Conservation (phyloP, 177 flowering plant species). For the Tripterygium wilfordii region DNA sequence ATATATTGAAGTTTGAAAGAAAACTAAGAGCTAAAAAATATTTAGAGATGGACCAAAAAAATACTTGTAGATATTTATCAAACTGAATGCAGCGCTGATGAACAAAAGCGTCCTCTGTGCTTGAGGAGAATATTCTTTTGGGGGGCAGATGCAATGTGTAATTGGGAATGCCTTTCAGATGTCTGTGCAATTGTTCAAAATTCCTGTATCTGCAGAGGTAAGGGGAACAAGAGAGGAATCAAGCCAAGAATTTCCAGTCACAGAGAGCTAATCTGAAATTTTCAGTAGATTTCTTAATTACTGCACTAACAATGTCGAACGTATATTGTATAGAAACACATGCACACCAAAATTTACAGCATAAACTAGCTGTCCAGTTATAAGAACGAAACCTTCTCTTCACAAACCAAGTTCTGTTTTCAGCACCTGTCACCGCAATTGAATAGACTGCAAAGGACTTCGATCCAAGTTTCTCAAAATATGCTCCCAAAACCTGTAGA, state of each 20-base stretch:
- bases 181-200: constrained; percentile 92
- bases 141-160: constrained; percentile 94
- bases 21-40: background rate
- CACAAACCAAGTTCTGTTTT: constrained; percentile 82
- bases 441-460: constrained; percentile 97
- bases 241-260: too few species aligned
- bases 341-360: too few species aligned
- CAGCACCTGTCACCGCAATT: constrained; percentile 83
- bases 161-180: constrained; percentile 94
- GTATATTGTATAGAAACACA: too few species aligned
- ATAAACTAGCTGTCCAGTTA: background rate
- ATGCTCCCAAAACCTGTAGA: constrained; percentile 91
- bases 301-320: too few species aligned
- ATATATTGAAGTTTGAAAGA: background rate
- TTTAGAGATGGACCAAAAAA: background rate
- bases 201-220: constrained; percentile 82
- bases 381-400: constrained; percentile 77
- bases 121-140: constrained; percentile 97
- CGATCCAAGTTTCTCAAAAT: constrained; percentile 87
- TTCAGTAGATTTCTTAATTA: too few species aligned
- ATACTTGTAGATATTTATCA: constrained; percentile 90
- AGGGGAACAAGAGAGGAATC: too few species aligned
- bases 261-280: too few species aligned
- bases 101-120: constrained; percentile 94
- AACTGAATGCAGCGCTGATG: constrained; percentile 98